Percentiles rank a stretch among this genome's conserved stretches.
Evolutionary conservation across 1,284 basidiomycete genomes (phyloP).

Genomic region (Cutaneotrichosporon spelunceum): DNA sequence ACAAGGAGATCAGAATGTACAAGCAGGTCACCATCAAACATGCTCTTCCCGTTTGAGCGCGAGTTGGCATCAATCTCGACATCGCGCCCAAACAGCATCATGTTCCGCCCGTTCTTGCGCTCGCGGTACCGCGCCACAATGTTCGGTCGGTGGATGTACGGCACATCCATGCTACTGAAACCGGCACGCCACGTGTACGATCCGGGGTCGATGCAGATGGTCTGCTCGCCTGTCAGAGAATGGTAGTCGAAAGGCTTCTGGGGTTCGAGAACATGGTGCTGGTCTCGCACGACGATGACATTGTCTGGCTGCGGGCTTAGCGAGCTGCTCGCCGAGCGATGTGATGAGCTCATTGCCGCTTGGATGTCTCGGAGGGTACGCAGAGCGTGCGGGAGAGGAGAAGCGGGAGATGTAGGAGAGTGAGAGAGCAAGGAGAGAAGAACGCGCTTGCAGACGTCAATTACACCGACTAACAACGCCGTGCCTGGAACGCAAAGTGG

Average conservation of each 20-base stretch:
- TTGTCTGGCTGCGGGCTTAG: slow-evolving; percentile 24
- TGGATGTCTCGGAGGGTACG: not conserved
- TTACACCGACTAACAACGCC: not conserved
- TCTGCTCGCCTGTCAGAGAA: slow-evolving; percentile 32
- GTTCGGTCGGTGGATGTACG: slow-evolving; percentile 63
- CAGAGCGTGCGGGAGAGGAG: not conserved
- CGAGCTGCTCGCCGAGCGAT: slow-evolving; percentile 17
- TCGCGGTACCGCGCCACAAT: slow-evolving; percentile 82
- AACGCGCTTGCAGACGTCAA: not conserved
- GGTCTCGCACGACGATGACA: slow-evolving; percentile 38
- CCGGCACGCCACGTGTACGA: slow-evolving; percentile 83
- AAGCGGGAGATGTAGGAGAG: not conserved
- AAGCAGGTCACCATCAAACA: slow-evolving; percentile 87
- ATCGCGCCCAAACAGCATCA: slow-evolving; percentile 78
- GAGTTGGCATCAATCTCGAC: slow-evolving; percentile 79
- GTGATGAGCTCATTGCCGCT: slow-evolving; percentile 6
- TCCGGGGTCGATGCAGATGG: slow-evolving; percentile 89
- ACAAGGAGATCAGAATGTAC: slow-evolving; percentile 88
- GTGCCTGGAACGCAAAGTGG: slow-evolving; percentile 10
- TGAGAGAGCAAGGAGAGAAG: no score
- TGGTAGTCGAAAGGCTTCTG: slow-evolving; percentile 38
- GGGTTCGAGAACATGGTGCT: slow-evolving; percentile 23
- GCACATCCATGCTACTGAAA: slow-evolving; percentile 59
- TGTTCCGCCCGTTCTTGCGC: slow-evolving; percentile 70
- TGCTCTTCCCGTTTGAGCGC: slow-evolving; percentile 68